A percentile compares a stretch with the other conserved stretches of the same genome.
phyloP scores from a whole-genome alignment of 2,329 filamentous ascomycete genomes.

The Lachnellula cervina region DNA sequence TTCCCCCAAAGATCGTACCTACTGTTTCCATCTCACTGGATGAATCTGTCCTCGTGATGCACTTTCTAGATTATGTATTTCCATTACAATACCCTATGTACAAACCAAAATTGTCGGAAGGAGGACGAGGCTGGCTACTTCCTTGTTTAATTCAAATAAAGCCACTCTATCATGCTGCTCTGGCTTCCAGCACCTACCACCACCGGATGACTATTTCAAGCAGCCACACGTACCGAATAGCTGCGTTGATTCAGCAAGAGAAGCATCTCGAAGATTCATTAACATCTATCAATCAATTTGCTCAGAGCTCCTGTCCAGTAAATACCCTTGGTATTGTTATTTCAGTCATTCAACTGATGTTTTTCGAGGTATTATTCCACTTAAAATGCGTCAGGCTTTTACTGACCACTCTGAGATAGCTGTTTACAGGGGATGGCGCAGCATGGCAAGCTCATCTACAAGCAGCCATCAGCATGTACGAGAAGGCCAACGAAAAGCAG shows the following conservation, averaged over 20 bases:
- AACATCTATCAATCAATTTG: not conserved
- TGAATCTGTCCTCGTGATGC: conserved; percentile 41
- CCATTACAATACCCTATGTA: conserved; percentile 61
- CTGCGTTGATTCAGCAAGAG: not conserved
- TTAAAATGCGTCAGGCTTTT: not conserved
- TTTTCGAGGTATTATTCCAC: conserved; percentile 37
- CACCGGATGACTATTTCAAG: not conserved
- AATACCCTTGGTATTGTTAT: not conserved
- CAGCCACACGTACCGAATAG: not conserved
- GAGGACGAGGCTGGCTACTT: conserved; percentile 56
- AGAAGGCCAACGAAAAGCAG: too few species aligned
- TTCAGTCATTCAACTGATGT: conserved; percentile 40
- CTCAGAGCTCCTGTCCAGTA: not conserved
- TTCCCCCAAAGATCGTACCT: not conserved
- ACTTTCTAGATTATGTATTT: conserved; percentile 58
- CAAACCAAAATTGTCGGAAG: conserved; percentile 46
- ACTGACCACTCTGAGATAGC: not conserved
- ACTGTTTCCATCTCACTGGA: not conserved
- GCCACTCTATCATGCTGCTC: conserved; percentile 49
- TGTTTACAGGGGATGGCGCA: not conserved
- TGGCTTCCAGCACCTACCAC: conserved; percentile 39
- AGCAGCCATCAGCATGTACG: not conserved
- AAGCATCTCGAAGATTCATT: not conserved
- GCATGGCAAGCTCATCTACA: not conserved
- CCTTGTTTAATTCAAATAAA: conserved; percentile 51